Evolutionary conservation across 163 green algal species (phyloP).

Genomic region (Prototheca wickerhamii): DNA sequence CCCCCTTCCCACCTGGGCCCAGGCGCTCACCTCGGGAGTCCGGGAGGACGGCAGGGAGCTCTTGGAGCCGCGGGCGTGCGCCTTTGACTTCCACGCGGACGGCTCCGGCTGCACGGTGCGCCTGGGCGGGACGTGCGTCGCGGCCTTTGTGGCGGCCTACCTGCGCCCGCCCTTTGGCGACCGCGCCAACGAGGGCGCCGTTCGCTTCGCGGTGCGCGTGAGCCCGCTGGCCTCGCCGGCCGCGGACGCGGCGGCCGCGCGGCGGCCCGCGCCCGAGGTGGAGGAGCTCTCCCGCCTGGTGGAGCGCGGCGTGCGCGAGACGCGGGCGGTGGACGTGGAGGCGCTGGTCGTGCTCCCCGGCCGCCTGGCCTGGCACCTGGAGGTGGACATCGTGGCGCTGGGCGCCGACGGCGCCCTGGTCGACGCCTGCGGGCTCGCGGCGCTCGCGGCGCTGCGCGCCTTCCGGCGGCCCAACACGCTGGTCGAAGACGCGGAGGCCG

Average conservation of each 20-base stretch:
- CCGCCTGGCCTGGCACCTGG: conserved; percentile 68
- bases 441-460: conserved; percentile 65
- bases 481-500: background rate
- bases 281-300: conserved; percentile 63
- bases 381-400: conserved; percentile 62
- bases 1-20: background rate
- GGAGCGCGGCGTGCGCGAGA: conserved; percentile 65
- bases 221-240: conserved; percentile 60
- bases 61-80: background rate
- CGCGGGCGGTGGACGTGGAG: conserved; percentile 77
- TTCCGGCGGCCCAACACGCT: conserved; percentile 51
- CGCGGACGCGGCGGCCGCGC: conserved; percentile 65
- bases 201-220: conserved; percentile 74
- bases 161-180: conserved; percentile 66
- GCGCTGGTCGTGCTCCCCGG: conserved; percentile 67
- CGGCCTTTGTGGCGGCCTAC: conserved; percentile 54
- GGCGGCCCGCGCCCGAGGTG: conserved; percentile 11
- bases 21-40: background rate
- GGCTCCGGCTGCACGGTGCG: conserved; percentile 56
- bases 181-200: conserved; percentile 56
- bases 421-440: conserved; percentile 60
- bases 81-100: conserved; percentile 55
- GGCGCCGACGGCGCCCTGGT: conserved; percentile 73
- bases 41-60: background rate
- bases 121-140: conserved; percentile 60